These are phyloP conservation scores for Ogataea allantospora DNA, from an alignment of 805 yeast genomes.

Conservation along the genomic window DNA sequence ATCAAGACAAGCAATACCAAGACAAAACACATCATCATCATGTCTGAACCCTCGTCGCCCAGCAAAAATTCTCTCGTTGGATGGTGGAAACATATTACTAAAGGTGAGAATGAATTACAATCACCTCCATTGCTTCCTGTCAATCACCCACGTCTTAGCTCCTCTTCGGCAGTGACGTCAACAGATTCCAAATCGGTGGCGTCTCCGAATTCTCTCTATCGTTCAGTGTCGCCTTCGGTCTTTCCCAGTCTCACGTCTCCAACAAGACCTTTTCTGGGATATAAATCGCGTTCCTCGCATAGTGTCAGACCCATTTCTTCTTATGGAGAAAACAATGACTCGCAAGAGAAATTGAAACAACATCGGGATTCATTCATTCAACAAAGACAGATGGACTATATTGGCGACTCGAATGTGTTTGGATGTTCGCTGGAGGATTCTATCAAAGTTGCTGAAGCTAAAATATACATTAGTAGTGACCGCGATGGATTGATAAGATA, in stretches of 20 bases:
- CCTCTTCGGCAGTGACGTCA: constrained; percentile 11
- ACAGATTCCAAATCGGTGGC: constrained; percentile 10
- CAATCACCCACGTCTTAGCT: constrained; percentile 2
- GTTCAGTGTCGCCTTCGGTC: constrained; percentile 16
- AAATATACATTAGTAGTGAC: constrained; percentile 61
- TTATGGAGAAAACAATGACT: constrained; percentile 29
- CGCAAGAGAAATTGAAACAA: constrained; percentile 38
- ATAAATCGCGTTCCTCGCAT: constrained; percentile 50
- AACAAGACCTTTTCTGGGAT: constrained; percentile 46
- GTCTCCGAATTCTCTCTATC: constrained; percentile 14
- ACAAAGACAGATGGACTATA: constrained; percentile 40
- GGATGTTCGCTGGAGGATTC: constrained; percentile 78
- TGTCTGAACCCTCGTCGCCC: constrained; percentile 30
- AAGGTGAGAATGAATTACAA: constrained; percentile 16
- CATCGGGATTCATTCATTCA: constrained; percentile 50
- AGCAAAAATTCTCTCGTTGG: constrained; percentile 27
- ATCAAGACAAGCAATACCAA: background rate
- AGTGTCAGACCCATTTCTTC: constrained; percentile 37
- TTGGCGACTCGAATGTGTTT: constrained; percentile 60
- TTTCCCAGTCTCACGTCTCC: constrained; percentile 32
- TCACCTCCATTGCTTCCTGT: constrained; percentile 16
- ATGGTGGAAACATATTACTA: constrained; percentile 34
- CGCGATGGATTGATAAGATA: constrained; percentile 70
- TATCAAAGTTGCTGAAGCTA: constrained; percentile 71
- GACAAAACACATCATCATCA: constrained; percentile 4